Evolutionary conservation across 768 basidiomycete genomes (phyloP).

Genomic region (Suillus tomentosus): DNA sequence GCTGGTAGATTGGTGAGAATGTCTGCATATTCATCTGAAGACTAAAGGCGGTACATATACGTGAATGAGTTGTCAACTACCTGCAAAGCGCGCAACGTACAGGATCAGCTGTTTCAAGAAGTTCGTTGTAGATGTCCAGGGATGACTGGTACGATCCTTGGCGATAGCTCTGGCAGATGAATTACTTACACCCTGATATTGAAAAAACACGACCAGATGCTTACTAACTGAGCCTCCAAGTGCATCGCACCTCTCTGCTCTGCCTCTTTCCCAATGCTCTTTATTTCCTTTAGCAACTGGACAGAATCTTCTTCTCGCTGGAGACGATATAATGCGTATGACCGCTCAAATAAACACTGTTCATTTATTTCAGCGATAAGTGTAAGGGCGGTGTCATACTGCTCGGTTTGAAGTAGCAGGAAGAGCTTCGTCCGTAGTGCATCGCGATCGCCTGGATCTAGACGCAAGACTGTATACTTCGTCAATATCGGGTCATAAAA

Average conservation of each 20-base stretch:
- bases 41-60: constrained; percentile 41
- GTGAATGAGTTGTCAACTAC: constrained; percentile 3
- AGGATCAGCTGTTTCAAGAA: constrained; percentile 76
- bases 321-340: constrained; percentile 86
- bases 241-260: constrained; percentile 69
- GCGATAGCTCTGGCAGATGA: constrained; percentile 64
- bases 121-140: constrained; percentile 76
- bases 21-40: constrained; percentile 86
- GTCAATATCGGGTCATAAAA: constrained; percentile 22
- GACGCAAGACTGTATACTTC: constrained; percentile 58
- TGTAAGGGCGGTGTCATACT: constrained; percentile 67
- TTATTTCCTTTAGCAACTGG: constrained; percentile 51
- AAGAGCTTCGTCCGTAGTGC: constrained; percentile 86
- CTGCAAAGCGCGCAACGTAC: constrained; percentile 45
- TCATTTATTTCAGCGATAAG: constrained; percentile 43
- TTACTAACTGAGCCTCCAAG: constrained; percentile 86
- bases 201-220: constrained; percentile 30
- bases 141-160: constrained; percentile 73
- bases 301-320: constrained; percentile 72
- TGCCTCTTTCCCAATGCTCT: constrained; percentile 36
- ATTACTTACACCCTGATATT: constrained; percentile 21
- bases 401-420: constrained; percentile 84
- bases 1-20: constrained; percentile 85
- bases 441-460: constrained; percentile 68
- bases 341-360: constrained; percentile 60